These are phyloP conservation scores for Ogataea saltuana DNA, from an alignment of 805 yeast species.

Conservation along the genomic window DNA sequence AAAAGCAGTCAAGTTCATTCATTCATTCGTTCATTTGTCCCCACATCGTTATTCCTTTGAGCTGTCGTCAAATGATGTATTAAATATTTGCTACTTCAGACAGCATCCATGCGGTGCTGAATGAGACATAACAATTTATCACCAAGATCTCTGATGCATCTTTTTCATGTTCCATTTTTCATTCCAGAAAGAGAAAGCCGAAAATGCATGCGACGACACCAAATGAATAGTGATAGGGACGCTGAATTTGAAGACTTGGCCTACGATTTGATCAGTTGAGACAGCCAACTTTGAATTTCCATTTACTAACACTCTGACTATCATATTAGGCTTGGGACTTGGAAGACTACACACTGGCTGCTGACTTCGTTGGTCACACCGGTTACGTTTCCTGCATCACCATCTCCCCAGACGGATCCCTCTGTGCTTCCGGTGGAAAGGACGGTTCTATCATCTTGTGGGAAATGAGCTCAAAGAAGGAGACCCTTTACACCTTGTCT, in stretches of 20 bases:
- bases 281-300: not conserved
- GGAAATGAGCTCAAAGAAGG: constrained; percentile 83
- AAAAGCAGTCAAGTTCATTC: not conserved
- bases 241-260: too few relatives aligned
- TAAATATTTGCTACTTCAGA: constrained; percentile 99
- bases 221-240: not conserved
- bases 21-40: too few relatives aligned
- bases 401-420: constrained; percentile 99
- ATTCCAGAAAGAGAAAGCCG: not conserved
- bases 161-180: constrained; percentile 1
- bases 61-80: constrained; percentile 59
- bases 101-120: constrained; percentile 60
- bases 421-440: constrained; percentile 99
- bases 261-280: too few relatives aligned
- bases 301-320: constrained; percentile 21
- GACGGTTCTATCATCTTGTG: constrained; percentile 98
- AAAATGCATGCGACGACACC: constrained; percentile 3
- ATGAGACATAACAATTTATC: constrained; percentile 90
- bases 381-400: constrained; percentile 97
- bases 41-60: constrained; percentile 23
- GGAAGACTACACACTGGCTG: constrained; percentile 68
- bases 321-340: constrained; percentile 89
- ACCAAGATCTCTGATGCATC: constrained; percentile 97
- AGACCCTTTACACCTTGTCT: constrained; percentile 84
- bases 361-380: constrained; percentile 99